Percentiles rank a stretch among this genome's conserved stretches.
phyloP scores from a whole-genome alignment of 169 alveolate species.

The Eimeria tenella region DNA sequence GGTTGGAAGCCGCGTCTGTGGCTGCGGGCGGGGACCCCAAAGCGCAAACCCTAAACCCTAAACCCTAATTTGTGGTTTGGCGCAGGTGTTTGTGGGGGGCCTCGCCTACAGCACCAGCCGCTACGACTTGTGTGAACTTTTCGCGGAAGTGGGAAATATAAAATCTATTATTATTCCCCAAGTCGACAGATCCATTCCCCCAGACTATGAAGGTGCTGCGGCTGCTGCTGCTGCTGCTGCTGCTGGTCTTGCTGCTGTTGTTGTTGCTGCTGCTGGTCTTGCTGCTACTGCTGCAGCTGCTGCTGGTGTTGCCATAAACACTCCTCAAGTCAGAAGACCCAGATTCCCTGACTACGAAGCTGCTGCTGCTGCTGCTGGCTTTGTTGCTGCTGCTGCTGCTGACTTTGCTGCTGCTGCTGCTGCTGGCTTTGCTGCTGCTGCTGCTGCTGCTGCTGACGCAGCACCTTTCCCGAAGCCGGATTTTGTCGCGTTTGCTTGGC shows the following conservation, averaged over 20 bases:
- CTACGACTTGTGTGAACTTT: constrained; percentile 67
- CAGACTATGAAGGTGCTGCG: constrained; percentile 53
- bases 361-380: constrained; percentile 29
- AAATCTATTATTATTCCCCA: constrained; percentile 38
- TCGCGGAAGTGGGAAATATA: constrained; percentile 51
- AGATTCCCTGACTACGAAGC: neutral
- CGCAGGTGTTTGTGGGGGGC: constrained; percentile 72
- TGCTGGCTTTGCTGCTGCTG: neutral
- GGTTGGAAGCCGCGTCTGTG: neutral
- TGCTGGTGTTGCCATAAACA: neutral
- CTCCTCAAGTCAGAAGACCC: neutral
- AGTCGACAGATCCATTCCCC: constrained; percentile 49
- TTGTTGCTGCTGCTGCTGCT: constrained; percentile 4
- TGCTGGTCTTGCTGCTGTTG: constrained; percentile 42
- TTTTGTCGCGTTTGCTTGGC: too few species aligned
- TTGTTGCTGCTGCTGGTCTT: neutral
- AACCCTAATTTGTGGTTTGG: constrained; percentile 15
- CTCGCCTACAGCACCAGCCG: constrained; percentile 76
- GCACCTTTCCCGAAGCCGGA: too few species aligned
- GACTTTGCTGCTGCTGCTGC: constrained; percentile 46
- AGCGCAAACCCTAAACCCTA: constrained; percentile 43
- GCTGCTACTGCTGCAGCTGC: neutral
- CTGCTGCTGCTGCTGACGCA: neutral
- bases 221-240: constrained; percentile 44
- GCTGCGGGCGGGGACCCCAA: neutral